Evolutionary conservation across 257 asterid genomes (phyloP), one percentile per base, ranked within the genome.

Genomic region (Gardenia jasminoides): DNA sequence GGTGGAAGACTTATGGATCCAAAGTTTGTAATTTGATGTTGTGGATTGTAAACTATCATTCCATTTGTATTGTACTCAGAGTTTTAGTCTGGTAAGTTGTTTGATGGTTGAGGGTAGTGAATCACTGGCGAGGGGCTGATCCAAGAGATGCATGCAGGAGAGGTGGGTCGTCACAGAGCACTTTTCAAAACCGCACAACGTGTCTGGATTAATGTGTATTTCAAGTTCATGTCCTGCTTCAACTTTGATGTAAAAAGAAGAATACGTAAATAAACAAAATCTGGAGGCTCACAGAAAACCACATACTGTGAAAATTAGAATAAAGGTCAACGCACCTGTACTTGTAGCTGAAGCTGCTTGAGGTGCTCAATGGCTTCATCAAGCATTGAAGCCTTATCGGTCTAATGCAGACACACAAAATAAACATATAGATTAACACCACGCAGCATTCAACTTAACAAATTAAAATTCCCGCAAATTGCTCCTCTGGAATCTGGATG

Each of bases 381-480:
- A 16, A 91, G 97, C 97, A 92, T 92, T 16, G 97, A 92, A 48
- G 97, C 96, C 90, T 92, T 91, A 81, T 92, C 94, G n/a, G 93
- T 92, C 97, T 92, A 78, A 70, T 80, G 20, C 41, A 68, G 83
- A 80, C 59, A 75, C 56, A 82, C 17, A 28, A 65, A 20, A 76
- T n/a, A 81, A 48, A 20, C 62, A 44, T n/a, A n/a, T 39, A 58
- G 26, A 78, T 43, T 10, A 28, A 56, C 47, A 79, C 39, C 61
- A 54, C 9, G 41, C 11, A 9, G 1, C 36, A 19, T 65, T 33
- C 41, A 62, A 26, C 47, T 44, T 15, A 76, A 75, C 67, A 56
- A 75, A 75, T 20, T 44, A 31, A 20, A 62, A 17, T 39, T 24
- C 56, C 50, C 3, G 1, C 56, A 44, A 67, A n/a, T 11, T 44